Evolutionary conservation across 1,139 yeast genomes (phyloP).

Genomic region (Yamadazyma diospyri): DNA sequence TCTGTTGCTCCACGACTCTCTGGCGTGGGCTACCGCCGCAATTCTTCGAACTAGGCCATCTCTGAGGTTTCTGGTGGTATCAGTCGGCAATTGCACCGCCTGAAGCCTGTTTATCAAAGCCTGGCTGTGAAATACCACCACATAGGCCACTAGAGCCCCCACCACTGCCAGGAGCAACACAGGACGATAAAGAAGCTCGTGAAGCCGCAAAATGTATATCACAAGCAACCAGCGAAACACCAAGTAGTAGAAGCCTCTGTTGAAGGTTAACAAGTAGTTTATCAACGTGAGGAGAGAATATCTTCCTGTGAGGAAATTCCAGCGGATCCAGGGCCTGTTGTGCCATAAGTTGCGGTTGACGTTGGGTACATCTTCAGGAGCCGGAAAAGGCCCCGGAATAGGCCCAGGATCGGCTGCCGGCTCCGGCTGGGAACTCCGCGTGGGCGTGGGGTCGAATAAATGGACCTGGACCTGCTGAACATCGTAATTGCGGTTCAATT

Average conservation of each 20-base stretch:
- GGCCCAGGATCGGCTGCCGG: not conserved
- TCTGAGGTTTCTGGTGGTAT: not conserved
- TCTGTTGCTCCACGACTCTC: slow-evolving; percentile 1
- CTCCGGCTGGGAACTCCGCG: not conserved
- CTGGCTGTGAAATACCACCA: not conserved
- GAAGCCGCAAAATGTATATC: not conserved
- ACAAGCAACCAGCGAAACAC: not conserved
- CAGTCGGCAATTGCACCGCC: not conserved
- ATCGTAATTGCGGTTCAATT: slow-evolving; percentile 19
- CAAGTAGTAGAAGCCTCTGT: not conserved
- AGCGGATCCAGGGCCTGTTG: not conserved
- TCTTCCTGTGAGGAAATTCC: not conserved
- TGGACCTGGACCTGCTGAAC: slow-evolving; percentile 23
- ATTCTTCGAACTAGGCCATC: not conserved
- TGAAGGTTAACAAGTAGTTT: not conserved
- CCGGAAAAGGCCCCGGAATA: not conserved
- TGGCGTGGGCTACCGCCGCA: not conserved
- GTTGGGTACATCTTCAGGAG: not conserved
- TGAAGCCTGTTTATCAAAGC: not conserved
- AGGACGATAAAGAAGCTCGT: not conserved
- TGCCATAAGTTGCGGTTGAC: not conserved
- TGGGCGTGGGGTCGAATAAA: slow-evolving; percentile 7
- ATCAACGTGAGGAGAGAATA: not conserved
- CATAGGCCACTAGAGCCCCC: not conserved
- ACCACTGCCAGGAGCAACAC: not conserved